Evolutionary conservation across 805 yeast genomes (phyloP), one percentile per base, ranked within the genome.

Genomic region (Suhomyces sp.): DNA sequence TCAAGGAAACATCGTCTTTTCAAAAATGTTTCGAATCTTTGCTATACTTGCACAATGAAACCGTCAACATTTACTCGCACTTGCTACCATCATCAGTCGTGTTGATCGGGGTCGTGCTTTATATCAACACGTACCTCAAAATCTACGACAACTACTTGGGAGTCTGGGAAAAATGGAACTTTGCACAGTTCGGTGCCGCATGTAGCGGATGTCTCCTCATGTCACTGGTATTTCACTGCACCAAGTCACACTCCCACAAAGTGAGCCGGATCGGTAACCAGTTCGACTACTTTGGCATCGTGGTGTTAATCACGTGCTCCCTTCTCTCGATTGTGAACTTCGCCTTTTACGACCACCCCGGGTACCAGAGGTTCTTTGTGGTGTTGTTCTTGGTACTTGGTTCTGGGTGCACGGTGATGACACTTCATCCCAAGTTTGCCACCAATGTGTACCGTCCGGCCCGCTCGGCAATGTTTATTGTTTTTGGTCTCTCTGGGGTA

Each of bases 401-500:
- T 0, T 38, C 71, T 0, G 67, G 79, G 1, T 90, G 96, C 60
- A 78, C 87, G 0, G 62, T 77, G 0, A 75, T 88, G 33, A 87
- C 94, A 0, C 69, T 90, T 54, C 76, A 81, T 51, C 84, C 86
- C 5, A 77, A 75, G 54, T 91, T 92, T 64, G 75, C 90, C n/a
- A 69, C 86, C 4, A 80, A 87, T 5, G 78, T 74, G 29, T 90
- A 89, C 85, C 79, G 97, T 36, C 84, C 92, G 1, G 80, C 81
- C 52, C 74, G 97, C 50, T 93, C 97, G 0, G 57, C 78, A 0
- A 82, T 91, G 82, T 91, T 91, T 69, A 85, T 91, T 7, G 60
- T 79, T 2, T 91, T 92, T 70, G 97, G 97, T 0, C 73, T 90
- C 19, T 83, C 90, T 1, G 93, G 94, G 0, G 75, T 81, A 0